Conservation (phyloP, 176 grass and related monocot genomes). For the Elaeis guineensis region DNA sequence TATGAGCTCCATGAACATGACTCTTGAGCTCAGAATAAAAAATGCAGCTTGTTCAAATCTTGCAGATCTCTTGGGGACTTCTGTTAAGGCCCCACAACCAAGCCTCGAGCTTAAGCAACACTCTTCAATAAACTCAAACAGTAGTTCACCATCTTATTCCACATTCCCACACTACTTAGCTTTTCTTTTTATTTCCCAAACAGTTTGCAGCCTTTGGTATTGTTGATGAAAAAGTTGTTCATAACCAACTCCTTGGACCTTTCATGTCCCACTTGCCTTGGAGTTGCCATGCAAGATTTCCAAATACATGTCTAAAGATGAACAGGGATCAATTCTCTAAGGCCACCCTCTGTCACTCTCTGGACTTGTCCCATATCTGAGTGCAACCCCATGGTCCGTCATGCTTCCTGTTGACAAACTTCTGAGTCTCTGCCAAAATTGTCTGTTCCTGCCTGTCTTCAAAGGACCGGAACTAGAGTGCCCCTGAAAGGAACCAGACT, state of each 20-base stretch:
- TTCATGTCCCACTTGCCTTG: too few species aligned
- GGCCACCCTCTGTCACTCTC: constrained; percentile 30
- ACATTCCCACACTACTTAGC: too few species aligned
- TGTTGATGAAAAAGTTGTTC: too few species aligned
- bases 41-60: neutral
- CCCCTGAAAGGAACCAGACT: constrained; percentile 43
- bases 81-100: neutral
- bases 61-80: neutral
- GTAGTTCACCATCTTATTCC: too few species aligned
- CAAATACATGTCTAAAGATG: constrained; percentile 6
- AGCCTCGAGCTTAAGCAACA: neutral
- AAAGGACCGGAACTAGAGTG: constrained; percentile 74
- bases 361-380: constrained; percentile 46
- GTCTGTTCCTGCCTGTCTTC: constrained; percentile 42
- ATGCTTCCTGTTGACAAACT: constrained; percentile 70
- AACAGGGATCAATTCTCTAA: constrained; percentile 21
- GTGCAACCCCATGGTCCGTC: constrained; percentile 63
- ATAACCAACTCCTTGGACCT: too few species aligned
- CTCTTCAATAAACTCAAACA: too few species aligned
- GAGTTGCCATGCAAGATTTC: neutral
- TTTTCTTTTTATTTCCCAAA: too few species aligned
- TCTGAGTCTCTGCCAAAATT: constrained; percentile 76
- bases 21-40: neutral
- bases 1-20: neutral
- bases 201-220: too few species aligned